Percentiles rank a stretch among this genome's conserved stretches.
These are phyloP conservation scores for Lipomyces yamadae DNA, from an alignment of 805 yeast genomes.

Conservation along the genomic window DNA sequence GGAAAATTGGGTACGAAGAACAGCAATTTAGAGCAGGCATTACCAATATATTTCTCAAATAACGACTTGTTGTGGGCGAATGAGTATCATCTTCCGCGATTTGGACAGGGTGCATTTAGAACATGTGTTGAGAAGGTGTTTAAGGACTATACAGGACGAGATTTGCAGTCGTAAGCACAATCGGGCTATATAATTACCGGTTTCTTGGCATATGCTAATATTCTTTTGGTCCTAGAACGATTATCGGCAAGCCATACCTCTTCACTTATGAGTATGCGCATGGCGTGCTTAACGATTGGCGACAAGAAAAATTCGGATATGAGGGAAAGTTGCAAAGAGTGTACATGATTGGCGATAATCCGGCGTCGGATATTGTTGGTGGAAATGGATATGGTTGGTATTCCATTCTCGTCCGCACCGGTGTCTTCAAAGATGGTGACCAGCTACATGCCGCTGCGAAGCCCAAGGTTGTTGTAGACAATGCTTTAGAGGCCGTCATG, in stretches of 20 bases:
- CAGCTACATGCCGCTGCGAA: constrained; percentile 41
- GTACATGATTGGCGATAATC: constrained; percentile 97
- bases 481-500: constrained; percentile 59
- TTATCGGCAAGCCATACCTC: constrained; percentile 81
- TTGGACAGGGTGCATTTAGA: constrained; percentile 90
- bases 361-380: constrained; percentile 88
- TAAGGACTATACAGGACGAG: constrained; percentile 55
- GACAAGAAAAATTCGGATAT: constrained; percentile 26
- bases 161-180: constrained; percentile 46
- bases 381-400: constrained; percentile 90
- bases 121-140: constrained; percentile 66
- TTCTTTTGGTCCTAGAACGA: constrained; percentile 47
- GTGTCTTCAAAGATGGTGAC: constrained; percentile 72
- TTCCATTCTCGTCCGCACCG: constrained; percentile 80
- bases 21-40: constrained; percentile 30
- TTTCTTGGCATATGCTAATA: not conserved
- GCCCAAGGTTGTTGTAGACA: constrained; percentile 58
- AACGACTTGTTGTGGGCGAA: constrained; percentile 89
- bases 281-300: constrained; percentile 60
- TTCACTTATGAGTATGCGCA: constrained; percentile 85
- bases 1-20: constrained; percentile 71
- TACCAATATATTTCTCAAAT: constrained; percentile 37
- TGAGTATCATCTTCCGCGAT: constrained; percentile 74
- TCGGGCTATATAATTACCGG: not conserved
- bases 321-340: constrained; percentile 54